Conservation (phyloP, 352 stramenopile species). For the Phytophthora citricola region DNA sequence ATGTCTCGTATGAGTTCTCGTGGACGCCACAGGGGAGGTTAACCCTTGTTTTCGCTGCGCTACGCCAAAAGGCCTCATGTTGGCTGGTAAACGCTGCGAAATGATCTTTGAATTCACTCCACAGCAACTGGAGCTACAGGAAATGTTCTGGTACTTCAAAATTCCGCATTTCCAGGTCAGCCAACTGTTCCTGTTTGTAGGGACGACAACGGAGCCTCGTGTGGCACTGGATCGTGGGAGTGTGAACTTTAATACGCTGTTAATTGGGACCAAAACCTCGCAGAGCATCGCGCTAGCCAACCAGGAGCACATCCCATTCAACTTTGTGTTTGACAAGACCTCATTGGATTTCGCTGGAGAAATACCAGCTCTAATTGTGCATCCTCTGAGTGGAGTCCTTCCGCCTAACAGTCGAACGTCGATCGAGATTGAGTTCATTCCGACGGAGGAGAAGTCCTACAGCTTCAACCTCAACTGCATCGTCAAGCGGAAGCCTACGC, state of each 20-base stretch:
- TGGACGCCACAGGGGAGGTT: slow-evolving; percentile 83
- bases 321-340: slow-evolving; percentile 94
- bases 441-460: slow-evolving; percentile 92
- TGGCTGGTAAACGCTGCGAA: slow-evolving; percentile 93
- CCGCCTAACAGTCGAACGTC: slow-evolving; percentile 83
- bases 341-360: slow-evolving; percentile 86
- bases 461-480: slow-evolving; percentile 94
- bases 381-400: slow-evolving; percentile 90
- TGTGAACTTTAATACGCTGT: slow-evolving; percentile 92
- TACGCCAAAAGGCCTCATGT: slow-evolving; percentile 91
- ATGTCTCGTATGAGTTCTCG: slow-evolving; percentile 93
- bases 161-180: slow-evolving; percentile 90
- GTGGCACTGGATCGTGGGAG: slow-evolving; percentile 89
- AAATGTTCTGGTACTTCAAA: slow-evolving; percentile 94
- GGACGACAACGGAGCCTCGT: slow-evolving; percentile 91
- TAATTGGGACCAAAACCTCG: slow-evolving; percentile 88
- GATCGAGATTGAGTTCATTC: slow-evolving; percentile 92
- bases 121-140: slow-evolving; percentile 86
- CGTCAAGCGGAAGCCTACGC: slow-evolving; percentile 92
- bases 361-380: slow-evolving; percentile 77
- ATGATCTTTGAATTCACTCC: slow-evolving; percentile 97
- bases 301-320: slow-evolving; percentile 93
- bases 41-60: slow-evolving; percentile 91
- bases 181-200: slow-evolving; percentile 93
- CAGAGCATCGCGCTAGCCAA: slow-evolving; percentile 93